Conservation (phyloP, 768 basidiomycete genomes). For the Leccinellum rugosiceps region DNA sequence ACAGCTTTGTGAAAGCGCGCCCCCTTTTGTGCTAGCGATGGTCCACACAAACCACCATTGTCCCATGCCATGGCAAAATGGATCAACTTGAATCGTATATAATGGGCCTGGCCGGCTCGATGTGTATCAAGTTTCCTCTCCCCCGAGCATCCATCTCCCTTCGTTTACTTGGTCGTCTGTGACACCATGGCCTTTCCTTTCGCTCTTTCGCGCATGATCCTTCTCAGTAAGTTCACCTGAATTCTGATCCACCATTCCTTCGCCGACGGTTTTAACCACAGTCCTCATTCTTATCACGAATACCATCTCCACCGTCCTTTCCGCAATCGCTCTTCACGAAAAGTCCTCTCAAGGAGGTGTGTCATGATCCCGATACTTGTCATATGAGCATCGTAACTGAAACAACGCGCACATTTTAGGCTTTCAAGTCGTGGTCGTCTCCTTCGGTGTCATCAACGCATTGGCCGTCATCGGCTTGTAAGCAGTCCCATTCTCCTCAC, state of each 20-base stretch:
- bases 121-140: neutral
- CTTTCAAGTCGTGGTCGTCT: slow-evolving; percentile 20
- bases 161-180: slow-evolving; percentile 17
- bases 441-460: slow-evolving; percentile 10
- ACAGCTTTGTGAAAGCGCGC: slow-evolving; percentile 1
- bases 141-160: slow-evolving; percentile 7
- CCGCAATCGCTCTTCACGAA: slow-evolving; percentile 15
- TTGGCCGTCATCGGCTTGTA: slow-evolving; percentile 19
- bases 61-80: neutral
- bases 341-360: slow-evolving; percentile 25
- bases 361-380: neutral
- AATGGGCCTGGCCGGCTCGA: slow-evolving; percentile 1
- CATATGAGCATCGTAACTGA: neutral
- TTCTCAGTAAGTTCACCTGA: slow-evolving; percentile 17
- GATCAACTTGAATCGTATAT: slow-evolving; percentile 12
- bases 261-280: slow-evolving; percentile 8
- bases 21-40: neutral
- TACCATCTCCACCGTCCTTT: slow-evolving; percentile 11
- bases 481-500: neutral
- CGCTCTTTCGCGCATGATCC: slow-evolving; percentile 15
- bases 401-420: slow-evolving; percentile 8
- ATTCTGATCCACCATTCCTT: neutral
- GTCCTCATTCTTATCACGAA: slow-evolving; percentile 17
- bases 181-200: slow-evolving; percentile 12
- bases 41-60: slow-evolving; percentile 10